Conservation (phyloP, 768 basidiomycete genomes). For the Hericium rajendrae region DNA sequence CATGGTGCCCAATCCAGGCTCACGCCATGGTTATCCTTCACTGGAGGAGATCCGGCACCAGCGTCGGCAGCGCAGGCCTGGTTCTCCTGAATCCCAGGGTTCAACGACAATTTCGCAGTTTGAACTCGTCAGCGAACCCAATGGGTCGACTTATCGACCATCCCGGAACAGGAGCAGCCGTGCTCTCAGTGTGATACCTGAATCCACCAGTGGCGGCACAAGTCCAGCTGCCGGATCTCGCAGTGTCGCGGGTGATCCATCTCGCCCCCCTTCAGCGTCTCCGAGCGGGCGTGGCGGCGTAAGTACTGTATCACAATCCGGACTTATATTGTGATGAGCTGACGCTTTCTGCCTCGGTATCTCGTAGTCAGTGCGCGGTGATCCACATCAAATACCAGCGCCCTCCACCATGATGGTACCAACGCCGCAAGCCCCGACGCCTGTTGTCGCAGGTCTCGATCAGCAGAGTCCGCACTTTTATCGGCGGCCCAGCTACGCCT, state of each 20-base stretch:
- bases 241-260: conserved; percentile 7
- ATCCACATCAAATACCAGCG: background rate
- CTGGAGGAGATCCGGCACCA: background rate
- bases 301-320: background rate
- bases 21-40: conserved; percentile 3
- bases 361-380: background rate
- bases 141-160: conserved; percentile 2
- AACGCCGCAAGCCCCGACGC: background rate
- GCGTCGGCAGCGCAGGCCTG: background rate
- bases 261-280: conserved; percentile 5
- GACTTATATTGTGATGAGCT: background rate
- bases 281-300: conserved; percentile 3
- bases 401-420: conserved; percentile 1
- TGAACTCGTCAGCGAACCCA: conserved; percentile 13
- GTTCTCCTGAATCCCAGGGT: conserved; percentile 9
- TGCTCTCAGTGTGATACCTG: conserved; percentile 9
- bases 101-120: conserved; percentile 16
- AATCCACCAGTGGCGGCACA: conserved; percentile 9
- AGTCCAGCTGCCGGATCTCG: conserved; percentile 7
- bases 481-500: conserved; percentile 9
- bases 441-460: background rate
- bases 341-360: background rate
- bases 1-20: conserved; percentile 11
- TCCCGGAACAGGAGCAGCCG: conserved; percentile 7
- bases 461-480: conserved; percentile 5